These are phyloP conservation scores for Boletus rubescentipes DNA, from an alignment of 768 basidiomycete species.

Conservation along the genomic window DNA sequence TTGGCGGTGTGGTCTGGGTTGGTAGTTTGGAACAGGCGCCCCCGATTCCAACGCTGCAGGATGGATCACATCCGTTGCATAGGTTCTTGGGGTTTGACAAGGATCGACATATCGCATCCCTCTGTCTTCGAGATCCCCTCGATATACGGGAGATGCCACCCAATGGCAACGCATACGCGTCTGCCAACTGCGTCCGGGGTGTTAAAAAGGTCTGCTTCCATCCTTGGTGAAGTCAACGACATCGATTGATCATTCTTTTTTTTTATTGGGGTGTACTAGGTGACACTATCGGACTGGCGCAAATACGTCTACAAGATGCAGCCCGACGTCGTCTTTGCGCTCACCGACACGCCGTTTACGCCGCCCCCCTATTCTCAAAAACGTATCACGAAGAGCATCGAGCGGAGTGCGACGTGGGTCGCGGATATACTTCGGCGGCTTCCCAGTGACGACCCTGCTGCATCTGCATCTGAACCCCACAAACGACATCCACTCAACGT, in stretches of 20 bases:
- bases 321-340: slow-evolving; percentile 71
- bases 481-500: slow-evolving; percentile 40
- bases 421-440: slow-evolving; percentile 45
- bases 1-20: background rate
- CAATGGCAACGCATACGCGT: slow-evolving; percentile 59
- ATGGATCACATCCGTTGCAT: slow-evolving; percentile 57
- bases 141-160: slow-evolving; percentile 70
- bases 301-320: slow-evolving; percentile 48
- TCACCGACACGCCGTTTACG: slow-evolving; percentile 70
- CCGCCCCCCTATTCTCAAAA: slow-evolving; percentile 72
- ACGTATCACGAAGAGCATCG: slow-evolving; percentile 71
- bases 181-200: slow-evolving; percentile 62
- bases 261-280: slow-evolving; percentile 35
- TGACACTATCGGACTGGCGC: slow-evolving; percentile 56
- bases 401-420: slow-evolving; percentile 68
- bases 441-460: background rate
- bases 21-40: slow-evolving; percentile 62
- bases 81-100: slow-evolving; percentile 57
- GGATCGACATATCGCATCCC: slow-evolving; percentile 49
- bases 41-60: slow-evolving; percentile 62
- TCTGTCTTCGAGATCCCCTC: slow-evolving; percentile 64
- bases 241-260: background rate
- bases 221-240: background rate
- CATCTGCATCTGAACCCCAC: background rate
- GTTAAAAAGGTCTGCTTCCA: slow-evolving; percentile 57